Evolutionary conservation across 768 basidiomycete genomes (phyloP).

Genomic region (Termitomyces sp.): DNA sequence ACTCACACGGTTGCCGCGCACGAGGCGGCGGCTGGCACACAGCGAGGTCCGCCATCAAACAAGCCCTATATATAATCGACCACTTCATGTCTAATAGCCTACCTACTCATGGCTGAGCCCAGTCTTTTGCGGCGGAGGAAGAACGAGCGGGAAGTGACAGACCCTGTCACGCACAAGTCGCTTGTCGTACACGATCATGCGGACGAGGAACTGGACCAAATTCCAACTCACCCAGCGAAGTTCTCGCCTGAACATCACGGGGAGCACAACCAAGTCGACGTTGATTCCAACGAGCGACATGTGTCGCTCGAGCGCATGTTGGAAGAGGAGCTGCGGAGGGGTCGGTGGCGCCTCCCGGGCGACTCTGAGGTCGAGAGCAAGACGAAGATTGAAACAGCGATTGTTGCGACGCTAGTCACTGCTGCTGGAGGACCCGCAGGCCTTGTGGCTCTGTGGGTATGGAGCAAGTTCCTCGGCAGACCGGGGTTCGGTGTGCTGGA

Average conservation of each 20-base stretch:
- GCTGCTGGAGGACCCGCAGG: constrained; percentile 19
- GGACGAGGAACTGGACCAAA: constrained; percentile 28
- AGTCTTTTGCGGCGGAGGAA: not conserved
- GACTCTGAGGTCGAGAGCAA: constrained; percentile 21
- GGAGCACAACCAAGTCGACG: constrained; percentile 12
- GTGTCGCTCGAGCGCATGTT: constrained; percentile 23
- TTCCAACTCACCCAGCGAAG: constrained; percentile 22
- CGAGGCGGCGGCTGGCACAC: not conserved
- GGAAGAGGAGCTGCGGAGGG: constrained; percentile 21
- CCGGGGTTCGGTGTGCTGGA: constrained; percentile 14
- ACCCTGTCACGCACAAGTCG: constrained; percentile 35
- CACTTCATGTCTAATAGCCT: not conserved
- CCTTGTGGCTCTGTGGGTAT: constrained; percentile 17
- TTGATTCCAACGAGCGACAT: constrained; percentile 18
- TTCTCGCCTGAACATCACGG: constrained; percentile 11
- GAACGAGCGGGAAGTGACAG: constrained; percentile 28
- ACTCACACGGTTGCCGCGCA: not conserved
- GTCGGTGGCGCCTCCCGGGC: constrained; percentile 28
- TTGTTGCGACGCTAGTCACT: constrained; percentile 25
- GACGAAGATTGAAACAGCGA: constrained; percentile 23
- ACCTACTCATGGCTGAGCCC: not conserved
- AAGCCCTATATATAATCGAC: no score
- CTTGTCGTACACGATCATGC: constrained; percentile 30
- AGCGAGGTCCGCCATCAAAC: not conserved
- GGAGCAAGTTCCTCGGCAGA: constrained; percentile 15